Evolutionary conservation across 75 land plant species (phyloP).

Genomic region (Chamaecyparis obtusa): DNA sequence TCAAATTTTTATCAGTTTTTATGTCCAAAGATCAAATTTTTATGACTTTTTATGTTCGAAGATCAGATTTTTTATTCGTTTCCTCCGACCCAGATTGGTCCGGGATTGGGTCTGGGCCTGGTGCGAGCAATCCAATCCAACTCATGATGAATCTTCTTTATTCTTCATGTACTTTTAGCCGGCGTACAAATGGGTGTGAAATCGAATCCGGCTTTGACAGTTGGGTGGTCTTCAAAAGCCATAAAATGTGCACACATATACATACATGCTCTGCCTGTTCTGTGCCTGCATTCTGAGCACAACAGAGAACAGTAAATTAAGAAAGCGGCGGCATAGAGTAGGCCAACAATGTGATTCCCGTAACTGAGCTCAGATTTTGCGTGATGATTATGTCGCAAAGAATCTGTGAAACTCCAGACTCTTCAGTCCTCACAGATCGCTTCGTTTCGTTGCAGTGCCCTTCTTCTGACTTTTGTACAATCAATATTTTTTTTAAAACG

Average conservation of each 20-base stretch:
- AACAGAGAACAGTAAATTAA: background rate
- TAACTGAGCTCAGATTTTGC: background rate
- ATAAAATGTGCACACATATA: too few relatives aligned
- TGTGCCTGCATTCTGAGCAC: too few relatives aligned
- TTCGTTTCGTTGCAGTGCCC: background rate
- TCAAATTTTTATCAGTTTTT: too few relatives aligned
- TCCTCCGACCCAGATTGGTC: background rate
- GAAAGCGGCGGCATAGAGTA: background rate
- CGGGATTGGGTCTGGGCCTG: background rate
- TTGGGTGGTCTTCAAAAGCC: too few relatives aligned
- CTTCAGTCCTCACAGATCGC: background rate
- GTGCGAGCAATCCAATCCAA: background rate
- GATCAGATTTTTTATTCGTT: too few relatives aligned
- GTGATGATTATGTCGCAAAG: constrained; percentile 7
- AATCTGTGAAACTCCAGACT: background rate
- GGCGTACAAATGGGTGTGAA: background rate
- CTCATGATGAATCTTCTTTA: background rate
- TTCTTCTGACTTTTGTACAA: background rate
- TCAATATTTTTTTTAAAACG: too few relatives aligned
- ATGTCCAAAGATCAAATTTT: too few relatives aligned
- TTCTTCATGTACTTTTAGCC: background rate
- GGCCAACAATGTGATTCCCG: background rate
- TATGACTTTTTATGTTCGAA: too few relatives aligned
- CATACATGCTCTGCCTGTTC: too few relatives aligned
- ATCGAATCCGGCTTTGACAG: too few relatives aligned